These are phyloP conservation scores for Fusarium torreyae DNA, from an alignment of 2,329 filamentous ascomycete species.

Conservation along the genomic window DNA sequence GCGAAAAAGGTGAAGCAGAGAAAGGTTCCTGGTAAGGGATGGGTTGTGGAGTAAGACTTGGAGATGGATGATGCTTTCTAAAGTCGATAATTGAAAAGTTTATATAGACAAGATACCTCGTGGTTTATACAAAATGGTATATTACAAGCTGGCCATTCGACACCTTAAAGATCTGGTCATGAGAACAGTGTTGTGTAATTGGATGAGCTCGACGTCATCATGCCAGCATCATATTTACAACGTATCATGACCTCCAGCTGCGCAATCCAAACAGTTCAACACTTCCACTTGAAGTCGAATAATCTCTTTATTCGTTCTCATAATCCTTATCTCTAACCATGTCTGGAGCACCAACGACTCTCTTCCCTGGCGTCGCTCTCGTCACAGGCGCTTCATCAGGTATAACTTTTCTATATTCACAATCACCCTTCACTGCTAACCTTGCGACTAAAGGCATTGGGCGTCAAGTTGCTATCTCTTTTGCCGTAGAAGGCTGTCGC, in stretches of 20 bases:
- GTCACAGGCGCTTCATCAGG: constrained; percentile 54
- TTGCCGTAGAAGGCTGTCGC: constrained; percentile 61
- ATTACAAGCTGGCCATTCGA: not conserved
- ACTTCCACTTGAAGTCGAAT: not conserved
- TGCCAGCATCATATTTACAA: constrained; percentile 15
- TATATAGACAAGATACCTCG: constrained; percentile 47
- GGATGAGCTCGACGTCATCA: constrained; percentile 26
- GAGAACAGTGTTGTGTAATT: constrained; percentile 18
- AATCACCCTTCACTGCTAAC: not conserved
- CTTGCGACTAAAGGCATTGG: constrained; percentile 24
- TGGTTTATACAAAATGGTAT: constrained; percentile 22
- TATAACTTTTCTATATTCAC: not conserved
- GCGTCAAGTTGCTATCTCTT: constrained; percentile 56
- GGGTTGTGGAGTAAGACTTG: constrained; percentile 73
- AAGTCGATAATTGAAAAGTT: constrained; percentile 28
- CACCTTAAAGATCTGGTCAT: not conserved
- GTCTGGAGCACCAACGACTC: constrained; percentile 14
- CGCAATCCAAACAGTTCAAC: not conserved
- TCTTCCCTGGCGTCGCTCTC: constrained; percentile 53
- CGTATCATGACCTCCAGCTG: not conserved
- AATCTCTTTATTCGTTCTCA: not conserved
- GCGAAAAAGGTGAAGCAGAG: constrained; percentile 87
- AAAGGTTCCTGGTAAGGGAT: constrained; percentile 79
- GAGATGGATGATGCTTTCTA: not conserved
- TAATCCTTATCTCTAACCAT: not conserved